A percentile compares a stretch with the other conserved stretches of the same genome.
phyloP scores from a whole-genome alignment of 306 rosid genomes.

The Arachis stenosperma region DNA sequence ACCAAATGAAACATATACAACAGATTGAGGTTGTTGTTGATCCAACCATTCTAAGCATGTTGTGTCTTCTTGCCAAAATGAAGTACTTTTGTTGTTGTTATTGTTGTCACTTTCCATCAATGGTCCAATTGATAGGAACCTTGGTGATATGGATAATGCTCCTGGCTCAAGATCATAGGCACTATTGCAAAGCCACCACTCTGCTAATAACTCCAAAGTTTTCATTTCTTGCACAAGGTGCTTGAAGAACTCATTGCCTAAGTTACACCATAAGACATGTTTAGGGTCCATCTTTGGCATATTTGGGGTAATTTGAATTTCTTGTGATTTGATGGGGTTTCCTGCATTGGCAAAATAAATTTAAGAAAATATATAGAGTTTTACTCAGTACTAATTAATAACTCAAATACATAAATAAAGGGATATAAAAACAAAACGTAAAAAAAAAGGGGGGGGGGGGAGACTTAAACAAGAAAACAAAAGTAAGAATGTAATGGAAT shows the following conservation, averaged over 20 bases:
- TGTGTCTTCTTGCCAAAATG: constrained; percentile 46
- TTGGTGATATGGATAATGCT: constrained; percentile 34
- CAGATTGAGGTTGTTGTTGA: constrained; percentile 41
- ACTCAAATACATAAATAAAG: no score
- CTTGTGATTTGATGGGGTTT: constrained; percentile 8
- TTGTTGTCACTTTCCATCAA: constrained; percentile 11
- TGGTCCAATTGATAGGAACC: constrained; percentile 47
- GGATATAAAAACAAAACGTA: no score
- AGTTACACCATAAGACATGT: constrained; percentile 22
- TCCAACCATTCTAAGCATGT: constrained; percentile 45
- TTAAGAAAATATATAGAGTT: neutral
- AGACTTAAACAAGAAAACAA: no score
- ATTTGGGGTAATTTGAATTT: constrained; percentile 34
- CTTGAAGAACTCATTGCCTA: neutral
- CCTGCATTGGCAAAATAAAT: constrained; percentile 28
- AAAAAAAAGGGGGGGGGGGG: no score
- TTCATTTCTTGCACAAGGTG: neutral
- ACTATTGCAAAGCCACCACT: constrained; percentile 48
- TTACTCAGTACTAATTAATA: neutral
- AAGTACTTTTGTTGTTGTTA: neutral
- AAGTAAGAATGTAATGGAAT: no score
- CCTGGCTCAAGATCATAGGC: constrained; percentile 38
- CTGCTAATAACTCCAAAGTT: constrained; percentile 16
- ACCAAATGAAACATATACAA: constrained; percentile 45
- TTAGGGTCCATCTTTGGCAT: constrained; percentile 38